A percentile compares a stretch with the other conserved stretches of the same genome.
These are phyloP conservation scores for Proliferodiscus dingleyae DNA, from an alignment of 2,329 filamentous ascomycete species.

Conservation along the genomic window DNA sequence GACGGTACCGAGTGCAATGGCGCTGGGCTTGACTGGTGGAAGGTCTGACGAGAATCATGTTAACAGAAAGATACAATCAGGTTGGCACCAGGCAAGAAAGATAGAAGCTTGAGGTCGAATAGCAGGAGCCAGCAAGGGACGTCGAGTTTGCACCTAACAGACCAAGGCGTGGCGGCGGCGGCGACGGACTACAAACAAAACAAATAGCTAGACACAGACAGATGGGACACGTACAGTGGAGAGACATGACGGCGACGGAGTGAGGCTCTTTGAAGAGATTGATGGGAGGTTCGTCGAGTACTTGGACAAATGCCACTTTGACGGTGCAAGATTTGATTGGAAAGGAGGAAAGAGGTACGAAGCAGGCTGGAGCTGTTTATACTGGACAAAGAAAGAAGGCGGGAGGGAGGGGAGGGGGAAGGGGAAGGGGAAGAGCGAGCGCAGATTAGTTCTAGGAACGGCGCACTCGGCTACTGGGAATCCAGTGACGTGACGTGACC, in stretches of 20 bases:
- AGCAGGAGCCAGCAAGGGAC: background rate
- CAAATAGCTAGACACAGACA: too few species aligned
- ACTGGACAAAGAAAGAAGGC: too few species aligned
- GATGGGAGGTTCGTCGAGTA: slow-evolving; percentile 24
- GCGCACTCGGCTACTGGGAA: too few species aligned
- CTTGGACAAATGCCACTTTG: slow-evolving; percentile 25
- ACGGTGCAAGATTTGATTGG: slow-evolving; percentile 1
- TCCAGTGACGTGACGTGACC: too few species aligned
- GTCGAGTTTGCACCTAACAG: too few species aligned
- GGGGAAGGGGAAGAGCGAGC: too few species aligned
- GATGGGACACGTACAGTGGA: slow-evolving; percentile 28
- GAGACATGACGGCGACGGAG: slow-evolving; percentile 27
- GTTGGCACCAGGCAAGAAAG: background rate
- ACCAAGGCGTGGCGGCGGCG: too few species aligned
- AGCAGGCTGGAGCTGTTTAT: slow-evolving; percentile 4
- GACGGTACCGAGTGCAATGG: slow-evolving; percentile 89
- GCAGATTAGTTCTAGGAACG: too few species aligned
- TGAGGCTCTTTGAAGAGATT: slow-evolving; percentile 21
- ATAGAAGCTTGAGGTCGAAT: slow-evolving; percentile 3
- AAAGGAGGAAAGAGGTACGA: slow-evolving; percentile 3
- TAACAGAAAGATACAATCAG: background rate
- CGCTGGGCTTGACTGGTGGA: slow-evolving; percentile 90
- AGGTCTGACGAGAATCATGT: slow-evolving; percentile 40
- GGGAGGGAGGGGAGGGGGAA: too few species aligned
- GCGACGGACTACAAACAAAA: too few species aligned